Conservation (phyloP, 2,329 filamentous ascomycete species). For the Sordariomycetes sp. region DNA sequence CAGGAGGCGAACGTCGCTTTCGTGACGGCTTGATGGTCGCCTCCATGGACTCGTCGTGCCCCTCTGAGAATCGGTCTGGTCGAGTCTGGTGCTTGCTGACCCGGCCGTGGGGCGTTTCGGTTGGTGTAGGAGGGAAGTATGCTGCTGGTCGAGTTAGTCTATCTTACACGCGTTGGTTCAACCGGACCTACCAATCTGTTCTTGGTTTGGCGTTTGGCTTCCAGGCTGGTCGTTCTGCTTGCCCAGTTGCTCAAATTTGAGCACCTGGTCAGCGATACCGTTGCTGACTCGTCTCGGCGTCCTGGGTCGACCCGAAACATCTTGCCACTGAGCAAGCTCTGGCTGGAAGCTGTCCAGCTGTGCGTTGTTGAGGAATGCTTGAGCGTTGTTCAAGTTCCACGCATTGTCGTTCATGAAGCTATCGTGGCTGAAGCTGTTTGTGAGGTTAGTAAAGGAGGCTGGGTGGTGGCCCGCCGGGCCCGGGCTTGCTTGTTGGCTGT, state of each 20-base stretch:
- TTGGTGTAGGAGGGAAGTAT: slow-evolving; percentile 59
- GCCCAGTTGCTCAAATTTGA: slow-evolving; percentile 47
- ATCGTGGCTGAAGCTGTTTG: not conserved
- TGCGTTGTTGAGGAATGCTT: not conserved
- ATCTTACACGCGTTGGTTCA: too few species aligned
- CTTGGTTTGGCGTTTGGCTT: slow-evolving; percentile 53
- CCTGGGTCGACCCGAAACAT: slow-evolving; percentile 32
- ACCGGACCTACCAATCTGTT: too few species aligned
- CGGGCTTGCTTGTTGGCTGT: slow-evolving; percentile 68
- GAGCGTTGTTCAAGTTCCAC: not conserved
- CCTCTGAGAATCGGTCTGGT: slow-evolving; percentile 45
- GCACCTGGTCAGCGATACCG: slow-evolving; percentile 50
- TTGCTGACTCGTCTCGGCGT: slow-evolving; percentile 45
- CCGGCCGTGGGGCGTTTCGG: slow-evolving; percentile 49
- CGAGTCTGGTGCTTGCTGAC: slow-evolving; percentile 30
- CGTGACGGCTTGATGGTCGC: slow-evolving; percentile 53
- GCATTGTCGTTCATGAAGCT: not conserved
- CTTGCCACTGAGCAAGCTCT: too few species aligned
- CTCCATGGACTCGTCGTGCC: slow-evolving; percentile 58
- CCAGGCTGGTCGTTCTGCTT: slow-evolving; percentile 39
- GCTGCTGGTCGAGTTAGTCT: slow-evolving; percentile 24
- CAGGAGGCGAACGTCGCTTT: slow-evolving; percentile 29
- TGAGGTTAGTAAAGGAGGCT: slow-evolving; percentile 1
- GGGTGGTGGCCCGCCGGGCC: slow-evolving; percentile 32
- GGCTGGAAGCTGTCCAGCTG: too few species aligned